A percentile compares a stretch with the other conserved stretches of the same genome.
These are phyloP conservation scores for Platanus orientalis DNA, from an alignment of 164 flowering plant species.

Conservation along the genomic window DNA sequence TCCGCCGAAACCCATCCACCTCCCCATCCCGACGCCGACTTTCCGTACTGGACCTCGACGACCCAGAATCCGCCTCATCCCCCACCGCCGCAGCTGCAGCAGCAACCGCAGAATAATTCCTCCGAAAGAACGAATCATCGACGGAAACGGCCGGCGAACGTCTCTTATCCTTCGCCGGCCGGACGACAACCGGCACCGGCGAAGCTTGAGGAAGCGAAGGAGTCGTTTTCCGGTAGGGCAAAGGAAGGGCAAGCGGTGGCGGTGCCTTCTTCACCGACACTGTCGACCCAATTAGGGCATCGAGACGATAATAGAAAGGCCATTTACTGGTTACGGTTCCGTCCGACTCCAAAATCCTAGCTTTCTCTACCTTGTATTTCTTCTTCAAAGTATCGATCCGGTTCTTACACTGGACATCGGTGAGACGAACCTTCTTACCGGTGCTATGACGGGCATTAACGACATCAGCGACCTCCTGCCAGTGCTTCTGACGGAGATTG, in stretches of 20 bases:
- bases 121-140: too few relatives aligned
- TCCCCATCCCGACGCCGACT: too few relatives aligned
- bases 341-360: constrained; percentile 17
- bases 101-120: too few relatives aligned
- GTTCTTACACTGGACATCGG: constrained; percentile 92
- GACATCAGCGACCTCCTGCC: constrained; percentile 86
- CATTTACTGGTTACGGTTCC: constrained; percentile 17
- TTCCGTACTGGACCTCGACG: too few relatives aligned
- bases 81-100: too few relatives aligned
- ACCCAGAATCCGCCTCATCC: too few relatives aligned
- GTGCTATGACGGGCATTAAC: constrained; percentile 67
- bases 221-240: constrained; percentile 1
- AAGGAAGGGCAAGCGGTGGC: constrained; percentile 6
- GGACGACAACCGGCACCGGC: constrained; percentile 17
- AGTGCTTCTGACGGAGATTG: constrained; percentile 81
- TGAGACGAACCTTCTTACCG: constrained; percentile 54
- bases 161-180: constrained; percentile 4
- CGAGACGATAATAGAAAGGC: constrained; percentile 28
- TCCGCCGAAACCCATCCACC: too few relatives aligned
- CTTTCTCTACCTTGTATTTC: constrained; percentile 33
- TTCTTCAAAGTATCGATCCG: constrained; percentile 25
- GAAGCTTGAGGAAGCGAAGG: constrained; percentile 1
- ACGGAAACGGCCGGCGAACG: too few relatives aligned
- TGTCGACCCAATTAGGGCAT: constrained; percentile 19
- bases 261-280: constrained; percentile 1